Conservation (phyloP, 768 basidiomycete genomes). For the Termitomyces sp. region DNA sequence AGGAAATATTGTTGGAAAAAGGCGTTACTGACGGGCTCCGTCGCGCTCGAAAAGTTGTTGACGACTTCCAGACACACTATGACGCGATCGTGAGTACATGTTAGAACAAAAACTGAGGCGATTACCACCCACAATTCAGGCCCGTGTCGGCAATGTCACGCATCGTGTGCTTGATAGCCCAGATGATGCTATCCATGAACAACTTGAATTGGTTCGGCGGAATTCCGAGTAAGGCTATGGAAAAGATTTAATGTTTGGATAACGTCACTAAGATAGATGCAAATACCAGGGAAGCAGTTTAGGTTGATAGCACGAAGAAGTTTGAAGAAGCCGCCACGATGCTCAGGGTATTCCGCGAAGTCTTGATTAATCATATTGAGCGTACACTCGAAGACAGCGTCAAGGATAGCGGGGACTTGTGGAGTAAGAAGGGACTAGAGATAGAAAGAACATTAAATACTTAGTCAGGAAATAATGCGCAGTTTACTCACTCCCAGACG, state of each 20-base stretch:
- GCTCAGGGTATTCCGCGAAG: conserved; percentile 97
- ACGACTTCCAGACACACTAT: conserved; percentile 90
- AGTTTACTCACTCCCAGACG: conserved; percentile 71
- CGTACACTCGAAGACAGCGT: conserved; percentile 96
- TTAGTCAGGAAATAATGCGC: neutral
- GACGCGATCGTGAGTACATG: conserved; percentile 1
- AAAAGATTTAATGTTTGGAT: conserved; percentile 1
- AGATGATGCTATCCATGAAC: conserved; percentile 96
- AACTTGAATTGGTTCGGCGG: conserved; percentile 95
- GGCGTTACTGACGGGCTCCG: conserved; percentile 77
- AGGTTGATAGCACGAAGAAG: conserved; percentile 88
- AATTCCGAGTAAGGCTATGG: conserved; percentile 72
- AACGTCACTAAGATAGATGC: neutral
- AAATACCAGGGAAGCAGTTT: conserved; percentile 89
- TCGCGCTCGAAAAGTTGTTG: conserved; percentile 83
- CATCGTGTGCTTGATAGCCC: conserved; percentile 99
- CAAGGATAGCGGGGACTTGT: conserved; percentile 92
- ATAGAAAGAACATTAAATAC: conserved; percentile 7
- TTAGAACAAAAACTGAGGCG: neutral
- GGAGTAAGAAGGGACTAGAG: conserved; percentile 78
- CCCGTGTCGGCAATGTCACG: conserved; percentile 95
- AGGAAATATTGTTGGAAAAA: conserved; percentile 98
- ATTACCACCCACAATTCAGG: conserved; percentile 54
- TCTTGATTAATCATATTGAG: conserved; percentile 99
- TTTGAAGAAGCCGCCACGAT: conserved; percentile 96